phyloP scores from a whole-genome alignment of 2,329 filamentous ascomycete species.

The Penicillium sp. region DNA sequence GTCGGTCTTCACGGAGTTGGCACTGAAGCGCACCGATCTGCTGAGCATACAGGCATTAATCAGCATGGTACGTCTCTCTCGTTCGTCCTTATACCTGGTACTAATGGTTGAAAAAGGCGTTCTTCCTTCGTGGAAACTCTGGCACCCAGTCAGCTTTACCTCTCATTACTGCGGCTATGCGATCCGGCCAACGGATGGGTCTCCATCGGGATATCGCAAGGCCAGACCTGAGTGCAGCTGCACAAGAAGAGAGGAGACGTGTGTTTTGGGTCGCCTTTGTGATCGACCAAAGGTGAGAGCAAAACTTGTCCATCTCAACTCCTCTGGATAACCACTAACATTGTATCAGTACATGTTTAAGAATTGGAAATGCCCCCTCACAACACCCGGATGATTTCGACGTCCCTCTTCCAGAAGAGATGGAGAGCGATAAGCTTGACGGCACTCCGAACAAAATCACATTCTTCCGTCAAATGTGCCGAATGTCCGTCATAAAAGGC shows the following conservation, averaged over 20 bases:
- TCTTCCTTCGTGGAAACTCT: slow-evolving; percentile 91
- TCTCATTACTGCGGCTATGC: slow-evolving; percentile 82
- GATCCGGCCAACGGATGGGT: slow-evolving; percentile 86
- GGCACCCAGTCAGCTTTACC: slow-evolving; percentile 90
- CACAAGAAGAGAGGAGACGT: slow-evolving; percentile 81
- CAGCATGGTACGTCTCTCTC: slow-evolving; percentile 64
- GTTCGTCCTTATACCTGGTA: not conserved
- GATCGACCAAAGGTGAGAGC: slow-evolving; percentile 64
- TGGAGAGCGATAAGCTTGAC: slow-evolving; percentile 84
- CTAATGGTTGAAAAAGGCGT: slow-evolving; percentile 46
- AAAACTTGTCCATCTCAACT: not conserved
- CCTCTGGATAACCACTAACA: not conserved
- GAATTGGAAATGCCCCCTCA: slow-evolving; percentile 66
- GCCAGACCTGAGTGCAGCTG: slow-evolving; percentile 84
- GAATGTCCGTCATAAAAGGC: slow-evolving; percentile 83
- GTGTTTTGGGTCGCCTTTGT: slow-evolving; percentile 76
- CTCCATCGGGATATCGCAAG: slow-evolving; percentile 85
- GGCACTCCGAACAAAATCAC: slow-evolving; percentile 84
- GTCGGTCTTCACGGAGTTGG: slow-evolving; percentile 84
- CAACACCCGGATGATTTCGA: slow-evolving; percentile 83
- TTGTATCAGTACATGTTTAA: slow-evolving; percentile 59
- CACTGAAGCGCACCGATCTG: slow-evolving; percentile 89
- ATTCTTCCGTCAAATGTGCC: slow-evolving; percentile 88
- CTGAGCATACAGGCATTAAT: slow-evolving; percentile 89
- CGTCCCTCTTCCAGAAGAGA: slow-evolving; percentile 83